Evolutionary conservation across 345 rosid genomes (phyloP), one percentile per base, ranked within the genome.

Genomic region (Mallotus nudiflorus): DNA sequence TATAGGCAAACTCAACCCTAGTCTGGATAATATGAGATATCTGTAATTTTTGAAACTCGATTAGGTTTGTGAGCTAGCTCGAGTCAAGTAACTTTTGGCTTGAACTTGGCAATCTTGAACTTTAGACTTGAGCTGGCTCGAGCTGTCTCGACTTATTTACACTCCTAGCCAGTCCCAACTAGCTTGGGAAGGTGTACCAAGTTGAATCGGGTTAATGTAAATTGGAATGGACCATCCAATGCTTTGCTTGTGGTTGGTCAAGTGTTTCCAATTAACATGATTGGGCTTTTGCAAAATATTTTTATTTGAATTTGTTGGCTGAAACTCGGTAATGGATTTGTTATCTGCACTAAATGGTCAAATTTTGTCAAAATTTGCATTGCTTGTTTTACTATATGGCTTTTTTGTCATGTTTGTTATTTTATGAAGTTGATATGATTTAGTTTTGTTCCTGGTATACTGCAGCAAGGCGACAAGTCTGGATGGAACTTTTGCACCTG

Each of bases 401-500:
- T 65, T 19, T 19, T n/a, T 18, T 9, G 22, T 14, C 6, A 40
- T 35, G n/a, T 44, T 37, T 35, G 20, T 19, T 52, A 35, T 25
- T 16, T 8, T 28, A 54, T 13, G 18, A 51, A 25, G 5, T 70
- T 9, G 18, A 37, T 37, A 2, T 69, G 44, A 62, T 71, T 69
- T 63, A 31, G 54, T 49, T 52, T 78, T 57, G 46, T 70, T 37
- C 66, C 24, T 72, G 62, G 37, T 71, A 35, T 50, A 53, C 60
- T 81, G 64, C 88, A 95, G 97, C 89, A 92, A 95, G 82, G 97
- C 97, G 49, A 90, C 97, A 1, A 84, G 71, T 60, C 75, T 90
- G 39, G 98, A 95, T 80, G 91, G 96, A 45, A 86, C 87, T 35
- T 95, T 90, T 78, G 77, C 90, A 58, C 90, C 98, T 82, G 98